Evolutionary conservation across 176 grass and related monocot species (phyloP).

Genomic region (Panicum miliaceum): DNA sequence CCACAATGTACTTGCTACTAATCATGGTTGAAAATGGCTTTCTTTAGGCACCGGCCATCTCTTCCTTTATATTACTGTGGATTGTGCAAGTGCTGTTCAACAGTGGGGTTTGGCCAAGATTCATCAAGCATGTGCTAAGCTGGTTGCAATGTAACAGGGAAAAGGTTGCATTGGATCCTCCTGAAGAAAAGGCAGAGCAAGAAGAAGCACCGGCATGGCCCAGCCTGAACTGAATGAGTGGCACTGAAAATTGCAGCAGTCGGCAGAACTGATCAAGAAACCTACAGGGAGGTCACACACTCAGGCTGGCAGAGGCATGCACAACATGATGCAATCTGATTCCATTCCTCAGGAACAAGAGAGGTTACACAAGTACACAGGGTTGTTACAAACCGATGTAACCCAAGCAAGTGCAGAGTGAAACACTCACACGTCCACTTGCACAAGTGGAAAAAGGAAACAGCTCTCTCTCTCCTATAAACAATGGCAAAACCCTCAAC

Average conservation of each 20-base stretch:
- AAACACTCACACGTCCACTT: constrained; percentile 57
- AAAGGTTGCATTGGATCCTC: constrained; percentile 52
- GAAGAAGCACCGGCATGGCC: constrained; percentile 35
- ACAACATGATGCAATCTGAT: constrained; percentile 53
- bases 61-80: constrained; percentile 25
- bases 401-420: constrained; percentile 55
- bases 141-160: constrained; percentile 48
- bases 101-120: constrained; percentile 36
- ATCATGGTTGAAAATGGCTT: constrained; percentile 46
- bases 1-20: constrained; percentile 31
- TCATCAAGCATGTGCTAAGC: constrained; percentile 41
- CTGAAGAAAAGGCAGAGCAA: constrained; percentile 37
- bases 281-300: constrained; percentile 29
- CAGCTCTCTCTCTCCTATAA: constrained; percentile 40
- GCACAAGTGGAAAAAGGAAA: constrained; percentile 43
- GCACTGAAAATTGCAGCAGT: constrained; percentile 43
- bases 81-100: constrained; percentile 19
- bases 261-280: constrained; percentile 52
- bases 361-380: constrained; percentile 56
- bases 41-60: constrained; percentile 24
- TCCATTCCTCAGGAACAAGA: constrained; percentile 53
- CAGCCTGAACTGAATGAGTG: constrained; percentile 41
- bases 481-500: constrained; percentile 56
- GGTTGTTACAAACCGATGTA: constrained; percentile 47
- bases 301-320: constrained; percentile 34